These are phyloP conservation scores for Pseudognaphalium luteoalbum DNA, from an alignment of 129 eudicot genomes.

Conservation along the genomic window DNA sequence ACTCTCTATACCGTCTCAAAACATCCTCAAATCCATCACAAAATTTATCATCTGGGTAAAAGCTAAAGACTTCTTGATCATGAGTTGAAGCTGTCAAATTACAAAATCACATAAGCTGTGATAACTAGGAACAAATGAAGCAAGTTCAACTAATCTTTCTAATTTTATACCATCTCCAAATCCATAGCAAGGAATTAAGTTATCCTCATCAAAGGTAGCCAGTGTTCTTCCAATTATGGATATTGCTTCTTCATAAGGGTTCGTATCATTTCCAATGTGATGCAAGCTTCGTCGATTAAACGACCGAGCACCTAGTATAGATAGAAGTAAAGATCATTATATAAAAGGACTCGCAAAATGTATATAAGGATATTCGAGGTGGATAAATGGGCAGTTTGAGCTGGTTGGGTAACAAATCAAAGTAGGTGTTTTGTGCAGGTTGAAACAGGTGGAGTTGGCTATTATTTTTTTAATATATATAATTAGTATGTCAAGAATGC, in stretches of 20 bases:
- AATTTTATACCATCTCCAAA: slow-evolving; percentile 87
- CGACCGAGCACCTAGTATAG: slow-evolving; percentile 72
- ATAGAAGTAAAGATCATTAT: slow-evolving; percentile 2
- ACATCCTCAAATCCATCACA: slow-evolving; percentile 97
- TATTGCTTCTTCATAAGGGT: slow-evolving; percentile 95
- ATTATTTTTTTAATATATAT: too few species aligned
- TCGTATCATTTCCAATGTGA: slow-evolving; percentile 66
- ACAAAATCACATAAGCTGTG: slow-evolving; percentile 15
- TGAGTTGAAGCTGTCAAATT: slow-evolving; percentile 81
- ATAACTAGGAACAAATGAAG: slow-evolving; percentile 17
- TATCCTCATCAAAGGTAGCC: slow-evolving; percentile 87
- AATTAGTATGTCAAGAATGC: background rate
- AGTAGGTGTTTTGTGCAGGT: background rate
- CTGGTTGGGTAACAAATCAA: background rate
- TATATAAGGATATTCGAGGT: background rate
- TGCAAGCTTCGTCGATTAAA: slow-evolving; percentile 82
- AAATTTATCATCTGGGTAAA: slow-evolving; percentile 78
- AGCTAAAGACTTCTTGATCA: slow-evolving; percentile 98
- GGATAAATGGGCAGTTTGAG: background rate
- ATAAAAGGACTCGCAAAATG: background rate
- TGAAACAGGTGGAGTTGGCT: too few species aligned
- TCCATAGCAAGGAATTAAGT: slow-evolving; percentile 91
- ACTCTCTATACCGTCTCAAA: slow-evolving; percentile 71
- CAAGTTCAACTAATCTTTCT: background rate
- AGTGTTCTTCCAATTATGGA: slow-evolving; percentile 90